Conservation (phyloP, 169 alveolate genomes). For the Amoebophrya sp. region DNA sequence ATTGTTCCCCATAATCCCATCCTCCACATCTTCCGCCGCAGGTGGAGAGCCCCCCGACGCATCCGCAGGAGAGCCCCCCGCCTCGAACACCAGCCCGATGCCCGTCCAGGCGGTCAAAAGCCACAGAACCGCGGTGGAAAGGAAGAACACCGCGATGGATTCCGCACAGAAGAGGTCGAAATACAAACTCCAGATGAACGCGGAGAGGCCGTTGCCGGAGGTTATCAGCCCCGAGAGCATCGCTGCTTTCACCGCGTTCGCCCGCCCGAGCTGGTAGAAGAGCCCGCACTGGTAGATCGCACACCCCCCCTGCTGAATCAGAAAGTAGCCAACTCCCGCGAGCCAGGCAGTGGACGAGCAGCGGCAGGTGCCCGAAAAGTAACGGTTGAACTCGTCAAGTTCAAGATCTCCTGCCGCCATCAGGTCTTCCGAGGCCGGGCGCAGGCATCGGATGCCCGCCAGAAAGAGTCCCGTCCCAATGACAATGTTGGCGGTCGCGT, state of each 20-base stretch:
- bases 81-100: no score
- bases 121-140: no score
- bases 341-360: background rate
- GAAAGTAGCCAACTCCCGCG: background rate
- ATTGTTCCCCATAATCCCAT: no score
- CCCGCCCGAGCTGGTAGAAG: background rate
- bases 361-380: background rate
- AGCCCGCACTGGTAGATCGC: background rate
- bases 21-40: no score
- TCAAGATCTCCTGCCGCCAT: no score
- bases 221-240: background rate
- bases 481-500: background rate
- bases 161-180: no score
- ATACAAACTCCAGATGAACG: no score
- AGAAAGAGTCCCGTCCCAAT: background rate
- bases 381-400: background rate
- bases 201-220: background rate
- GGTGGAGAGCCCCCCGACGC: no score
- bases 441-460: background rate
- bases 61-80: no score
- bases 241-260: background rate
- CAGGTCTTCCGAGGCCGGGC: no score
- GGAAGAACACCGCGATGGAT: no score
- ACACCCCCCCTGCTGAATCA: background rate
- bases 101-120: no score